A percentile compares a stretch with the other conserved stretches of the same genome.
Conservation (phyloP, 2,329 filamentous ascomycete species). For the Ophiostoma sp. region DNA sequence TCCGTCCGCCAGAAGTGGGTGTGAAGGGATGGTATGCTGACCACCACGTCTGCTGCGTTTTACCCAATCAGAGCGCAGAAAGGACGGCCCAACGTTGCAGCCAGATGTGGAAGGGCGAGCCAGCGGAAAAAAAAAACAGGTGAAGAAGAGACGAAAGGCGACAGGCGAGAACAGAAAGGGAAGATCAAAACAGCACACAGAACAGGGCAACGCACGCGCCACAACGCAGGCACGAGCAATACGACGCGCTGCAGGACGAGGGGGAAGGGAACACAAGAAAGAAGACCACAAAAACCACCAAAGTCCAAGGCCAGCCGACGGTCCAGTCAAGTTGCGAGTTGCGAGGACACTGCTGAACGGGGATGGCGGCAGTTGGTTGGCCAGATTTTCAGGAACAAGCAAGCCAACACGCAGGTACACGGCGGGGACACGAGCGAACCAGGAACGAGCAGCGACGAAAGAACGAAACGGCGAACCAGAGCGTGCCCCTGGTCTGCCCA, state of each 20-base stretch:
- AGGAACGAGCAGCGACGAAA: neutral
- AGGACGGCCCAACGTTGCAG: conserved; percentile 10
- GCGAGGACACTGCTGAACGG: neutral
- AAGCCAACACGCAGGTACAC: conserved; percentile 5
- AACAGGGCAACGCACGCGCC: neutral
- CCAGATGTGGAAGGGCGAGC: conserved; percentile 11
- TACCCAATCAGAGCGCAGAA: conserved; percentile 22
- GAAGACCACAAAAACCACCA: neutral
- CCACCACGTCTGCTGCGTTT: conserved; percentile 20
- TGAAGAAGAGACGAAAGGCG: neutral
- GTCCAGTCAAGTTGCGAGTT: neutral
- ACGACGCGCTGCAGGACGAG: neutral
- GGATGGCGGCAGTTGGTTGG: conserved; percentile 13
- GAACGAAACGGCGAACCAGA: conserved; percentile 9
- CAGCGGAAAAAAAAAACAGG: neutral
- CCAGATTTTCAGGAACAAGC: conserved; percentile 1
- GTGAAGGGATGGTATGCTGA: conserved; percentile 26
- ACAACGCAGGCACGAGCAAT: conserved; percentile 3
- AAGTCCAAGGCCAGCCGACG: neutral
- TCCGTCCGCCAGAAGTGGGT: conserved; percentile 13
- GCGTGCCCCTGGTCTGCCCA: neutral
- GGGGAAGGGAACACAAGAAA: neutral
- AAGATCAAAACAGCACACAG: neutral
- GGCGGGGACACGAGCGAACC: conserved; percentile 4
- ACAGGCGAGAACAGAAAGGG: neutral